Percentiles rank a stretch among this genome's conserved stretches.
Conservation (phyloP, 2,329 filamentous ascomycete species). For the Fonsecaea nubica region DNA sequence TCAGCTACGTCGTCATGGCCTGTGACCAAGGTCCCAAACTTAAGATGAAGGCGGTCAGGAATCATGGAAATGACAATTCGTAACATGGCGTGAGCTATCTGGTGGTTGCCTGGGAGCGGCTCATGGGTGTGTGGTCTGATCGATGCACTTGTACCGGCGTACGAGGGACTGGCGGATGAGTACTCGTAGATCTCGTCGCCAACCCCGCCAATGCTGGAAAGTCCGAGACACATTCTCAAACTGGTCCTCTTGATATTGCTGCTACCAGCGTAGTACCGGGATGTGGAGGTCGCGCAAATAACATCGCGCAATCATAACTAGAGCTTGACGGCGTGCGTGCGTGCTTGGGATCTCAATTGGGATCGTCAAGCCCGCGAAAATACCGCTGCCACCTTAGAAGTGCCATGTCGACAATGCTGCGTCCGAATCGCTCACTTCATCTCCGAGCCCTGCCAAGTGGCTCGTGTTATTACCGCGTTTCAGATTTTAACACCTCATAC, state of each 20-base stretch:
- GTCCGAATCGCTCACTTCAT: slow-evolving; percentile 30
- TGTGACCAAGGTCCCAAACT: slow-evolving; percentile 12
- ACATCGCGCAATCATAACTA: neutral
- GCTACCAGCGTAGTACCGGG: slow-evolving; percentile 12
- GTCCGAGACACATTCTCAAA: neutral
- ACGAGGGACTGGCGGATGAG: neutral
- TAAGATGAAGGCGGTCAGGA: slow-evolving; percentile 5
- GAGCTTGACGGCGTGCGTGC: neutral
- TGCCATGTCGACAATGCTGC: slow-evolving; percentile 10
- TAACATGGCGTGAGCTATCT: slow-evolving; percentile 16
- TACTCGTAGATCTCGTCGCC: neutral
- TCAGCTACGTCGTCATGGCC: slow-evolving; percentile 14
- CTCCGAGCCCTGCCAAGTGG: slow-evolving; percentile 30
- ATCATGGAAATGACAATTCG: slow-evolving; percentile 8
- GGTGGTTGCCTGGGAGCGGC: neutral
- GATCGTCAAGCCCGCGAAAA: slow-evolving; percentile 14
- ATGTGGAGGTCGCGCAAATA: neutral
- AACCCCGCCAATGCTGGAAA: neutral
- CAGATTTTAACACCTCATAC: slow-evolving; percentile 35
- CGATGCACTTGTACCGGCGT: neutral
- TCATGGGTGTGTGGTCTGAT: neutral
- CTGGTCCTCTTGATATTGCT: neutral
- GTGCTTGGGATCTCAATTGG: neutral
- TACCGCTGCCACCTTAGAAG: slow-evolving; percentile 5
- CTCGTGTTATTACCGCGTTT: slow-evolving; percentile 33